Evolutionary conservation across 495 filamentous ascomycete species (phyloP).

Genomic region (Halenospora varia): DNA sequence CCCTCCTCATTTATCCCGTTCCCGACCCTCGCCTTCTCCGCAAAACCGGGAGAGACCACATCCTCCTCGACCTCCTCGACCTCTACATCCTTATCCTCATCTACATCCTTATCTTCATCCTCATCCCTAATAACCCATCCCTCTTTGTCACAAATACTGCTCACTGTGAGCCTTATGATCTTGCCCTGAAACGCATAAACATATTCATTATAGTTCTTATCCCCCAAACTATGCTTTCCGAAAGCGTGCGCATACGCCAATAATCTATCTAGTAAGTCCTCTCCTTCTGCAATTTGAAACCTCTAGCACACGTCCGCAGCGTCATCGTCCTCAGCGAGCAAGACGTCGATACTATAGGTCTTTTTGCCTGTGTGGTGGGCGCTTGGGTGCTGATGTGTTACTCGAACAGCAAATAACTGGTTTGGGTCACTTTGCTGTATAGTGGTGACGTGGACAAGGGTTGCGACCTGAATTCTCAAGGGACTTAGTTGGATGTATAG

Average conservation of each 20-base stretch:
- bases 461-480: neutral
- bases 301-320: neutral
- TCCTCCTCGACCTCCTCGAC: neutral
- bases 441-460: neutral
- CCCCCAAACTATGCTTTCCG: neutral
- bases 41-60: neutral
- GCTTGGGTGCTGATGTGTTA: neutral
- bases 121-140: neutral
- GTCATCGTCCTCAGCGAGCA: neutral
- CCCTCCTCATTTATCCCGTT: neutral
- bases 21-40: neutral
- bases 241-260: neutral
- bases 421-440: neutral
- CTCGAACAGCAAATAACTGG: neutral
- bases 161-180: neutral
- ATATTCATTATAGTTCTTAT: neutral
- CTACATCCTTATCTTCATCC: neutral
- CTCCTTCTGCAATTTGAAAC: neutral
- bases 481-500: no score
- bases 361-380: neutral
- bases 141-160: neutral
- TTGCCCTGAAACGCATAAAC: neutral
- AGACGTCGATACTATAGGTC: neutral
- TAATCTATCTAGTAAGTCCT: neutral
- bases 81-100: neutral